Conservation (phyloP, 225 moss, liverwort and hornwort species). For the Neckera pumila region DNA sequence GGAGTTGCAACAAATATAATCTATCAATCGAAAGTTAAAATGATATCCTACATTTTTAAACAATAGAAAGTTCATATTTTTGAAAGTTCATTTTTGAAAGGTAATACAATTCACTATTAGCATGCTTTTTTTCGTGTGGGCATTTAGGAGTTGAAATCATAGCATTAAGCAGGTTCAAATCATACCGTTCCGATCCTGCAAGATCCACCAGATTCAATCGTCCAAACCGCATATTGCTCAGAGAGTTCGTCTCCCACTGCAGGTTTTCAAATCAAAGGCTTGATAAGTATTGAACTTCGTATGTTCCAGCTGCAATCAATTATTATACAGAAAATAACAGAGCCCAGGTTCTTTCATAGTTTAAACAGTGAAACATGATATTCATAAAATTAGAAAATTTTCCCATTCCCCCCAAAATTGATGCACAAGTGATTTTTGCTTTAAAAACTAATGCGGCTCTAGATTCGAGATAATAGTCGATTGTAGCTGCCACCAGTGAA, state of each 20-base stretch:
- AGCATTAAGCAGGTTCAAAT: not conserved
- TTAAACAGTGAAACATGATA: not conserved
- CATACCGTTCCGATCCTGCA: constrained; percentile 44
- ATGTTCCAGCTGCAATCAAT: not conserved
- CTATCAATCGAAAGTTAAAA: not conserved
- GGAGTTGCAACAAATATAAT: not conserved
- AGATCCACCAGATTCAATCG: constrained; percentile 42
- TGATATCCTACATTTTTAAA: not conserved
- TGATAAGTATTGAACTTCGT: not conserved
- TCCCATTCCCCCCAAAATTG: not conserved
- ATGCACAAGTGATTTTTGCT: not conserved
- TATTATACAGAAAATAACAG: not conserved
- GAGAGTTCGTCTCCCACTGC: constrained; percentile 39
- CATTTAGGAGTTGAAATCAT: not conserved
- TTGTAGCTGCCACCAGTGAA: not conserved
- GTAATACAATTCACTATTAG: not conserved
- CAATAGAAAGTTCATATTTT: not conserved
- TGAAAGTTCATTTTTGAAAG: not conserved
- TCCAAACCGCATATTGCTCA: constrained; percentile 40
- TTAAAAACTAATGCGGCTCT: not conserved
- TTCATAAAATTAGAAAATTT: too few relatives aligned
- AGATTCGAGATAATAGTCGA: not conserved
- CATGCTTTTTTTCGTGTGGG: too few relatives aligned
- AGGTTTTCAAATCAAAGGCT: not conserved
- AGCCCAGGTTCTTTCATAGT: not conserved